Percentiles rank a stretch among this genome's conserved stretches.
Evolutionary conservation across 2,329 filamentous ascomycete species (phyloP).

Genomic region (Pseudogymnoascus sp.): DNA sequence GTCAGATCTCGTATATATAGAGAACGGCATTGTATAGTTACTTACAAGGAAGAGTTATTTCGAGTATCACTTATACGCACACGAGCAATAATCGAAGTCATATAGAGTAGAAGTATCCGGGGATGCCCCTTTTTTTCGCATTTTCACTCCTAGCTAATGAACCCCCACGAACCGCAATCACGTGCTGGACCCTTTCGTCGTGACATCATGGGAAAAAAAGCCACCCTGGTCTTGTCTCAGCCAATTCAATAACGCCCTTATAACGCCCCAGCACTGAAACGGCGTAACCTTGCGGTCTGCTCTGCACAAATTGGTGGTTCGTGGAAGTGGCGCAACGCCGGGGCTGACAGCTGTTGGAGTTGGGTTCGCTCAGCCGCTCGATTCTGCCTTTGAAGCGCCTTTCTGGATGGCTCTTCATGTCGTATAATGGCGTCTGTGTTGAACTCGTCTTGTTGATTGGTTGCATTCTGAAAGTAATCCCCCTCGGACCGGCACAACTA

Average conservation of each 20-base stretch:
- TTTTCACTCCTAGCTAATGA: not conserved
- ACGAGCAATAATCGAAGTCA: not conserved
- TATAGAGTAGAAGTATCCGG: not conserved
- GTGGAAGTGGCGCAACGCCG: not conserved
- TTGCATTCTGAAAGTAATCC: not conserved
- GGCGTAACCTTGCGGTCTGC: not conserved
- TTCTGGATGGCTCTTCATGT: not conserved
- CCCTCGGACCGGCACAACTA: not conserved
- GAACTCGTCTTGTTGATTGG: not conserved
- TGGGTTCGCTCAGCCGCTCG: not conserved
- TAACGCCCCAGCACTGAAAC: not conserved
- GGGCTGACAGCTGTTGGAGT: not conserved
- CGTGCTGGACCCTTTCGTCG: not conserved
- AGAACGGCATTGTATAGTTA: not conserved
- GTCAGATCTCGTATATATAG: constrained; percentile 1
- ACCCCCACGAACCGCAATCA: not conserved
- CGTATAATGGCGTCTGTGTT: not conserved
- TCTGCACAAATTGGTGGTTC: not conserved
- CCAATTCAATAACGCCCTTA: not conserved
- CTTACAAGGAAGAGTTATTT: not conserved
- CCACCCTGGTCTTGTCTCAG: not conserved
- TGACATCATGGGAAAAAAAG: not conserved
- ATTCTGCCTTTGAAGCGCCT: not conserved
- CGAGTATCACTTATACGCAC: not conserved
- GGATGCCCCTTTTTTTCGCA: not conserved